Evolutionary conservation across 2,329 filamentous ascomycete species (phyloP), one percentile per base, ranked within the genome.

Genomic region (Remersonia thermophila): DNA sequence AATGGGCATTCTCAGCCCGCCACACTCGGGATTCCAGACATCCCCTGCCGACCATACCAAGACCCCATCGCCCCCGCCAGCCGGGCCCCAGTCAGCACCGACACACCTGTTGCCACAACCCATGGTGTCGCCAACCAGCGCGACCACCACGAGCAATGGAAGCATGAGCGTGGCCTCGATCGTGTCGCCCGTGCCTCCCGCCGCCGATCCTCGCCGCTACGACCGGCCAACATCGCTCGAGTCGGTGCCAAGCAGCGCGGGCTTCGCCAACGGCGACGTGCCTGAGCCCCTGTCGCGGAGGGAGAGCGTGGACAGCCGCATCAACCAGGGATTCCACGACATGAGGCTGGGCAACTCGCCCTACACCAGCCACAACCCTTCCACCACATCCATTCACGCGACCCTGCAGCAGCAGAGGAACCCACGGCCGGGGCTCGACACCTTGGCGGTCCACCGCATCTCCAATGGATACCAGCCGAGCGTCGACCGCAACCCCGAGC

Each of bases 221-320:
- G 55, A 64, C 18, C 59, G 61, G 7, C 59, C 56, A 3, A 52
- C 57, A 40, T 65, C 63, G 3, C 43, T 63, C 8, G 63, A 65
- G 18, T 60, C 61, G 18, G 51, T 47, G 7, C 53, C 55, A 8
- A 55, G 53, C 44, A 52, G 56, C 37, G 47, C 49, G 14, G 44
- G 50, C 13, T 47, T 60, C 33, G 39, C 57, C 51, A 47, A 50
- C 29, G 44, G 49, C 14, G 58, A 53, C 17, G 52, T 61, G 18
- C 55, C 57, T 20, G 55, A 60, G 17, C 51, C 60, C 2, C 67
- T 77, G 33, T 75, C 77, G 32, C 71, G 80, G 39, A 73, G 83
- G 35, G 83, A 84, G 58, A 87, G 82, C 49, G 79, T 87, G 4
- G 82, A 87, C 56, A 85, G 81, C 56, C 72, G 81, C 43, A 78